Base-by-base conservation (phyloP, 306 rosid genomes). In the Sophora flavescens region DNA sequence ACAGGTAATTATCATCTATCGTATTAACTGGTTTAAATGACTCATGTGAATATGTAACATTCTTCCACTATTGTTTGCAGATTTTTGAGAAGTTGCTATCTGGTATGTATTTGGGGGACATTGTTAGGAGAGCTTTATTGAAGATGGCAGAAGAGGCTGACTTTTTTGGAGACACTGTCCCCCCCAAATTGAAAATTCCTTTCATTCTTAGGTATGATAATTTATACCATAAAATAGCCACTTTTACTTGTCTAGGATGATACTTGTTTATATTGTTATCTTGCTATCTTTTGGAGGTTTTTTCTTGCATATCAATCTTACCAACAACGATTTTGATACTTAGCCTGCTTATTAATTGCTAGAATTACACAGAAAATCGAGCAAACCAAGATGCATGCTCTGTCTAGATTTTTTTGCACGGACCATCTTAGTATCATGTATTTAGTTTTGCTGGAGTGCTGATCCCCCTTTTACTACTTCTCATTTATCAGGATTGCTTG, bases 81-180 rank as follows among this genome's bases (percentile, higher is more conserved):
- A 91, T 89, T 36, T 91, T 93, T 59, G 98, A 93, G 88, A 93
- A 93, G 92, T 66, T 91, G 50, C 82, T 91, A 59, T 93, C 98
- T 76, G 98, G 98, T 41, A 91, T 93, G 98, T 93, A 93, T 77
- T 86, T 93, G 82, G 97, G 97, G 42, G 98, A 93, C 47, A 76
- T 93, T 8, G 87, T 89, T 8, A 87, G 98, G 57, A 85, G 96
- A 85, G 91, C 75, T 83, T 79, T 93, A 72, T 80, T 83, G 69
- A 87, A 78, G 82, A 84, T 93, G 89, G 98, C 98, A 15, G 91
- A 89, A 83, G 97, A 93, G 81, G 96, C 98, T 64, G 89, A 72
- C 18, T 84, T 93, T 78, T 93, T 93, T 42, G 97, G 98, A 35
- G 97, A 91, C 65, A 79, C 86, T 57, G 88, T 89, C 56, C 98